Evolutionary conservation across 345 rosid genomes (phyloP).

Genomic region (Acer negundo): DNA sequence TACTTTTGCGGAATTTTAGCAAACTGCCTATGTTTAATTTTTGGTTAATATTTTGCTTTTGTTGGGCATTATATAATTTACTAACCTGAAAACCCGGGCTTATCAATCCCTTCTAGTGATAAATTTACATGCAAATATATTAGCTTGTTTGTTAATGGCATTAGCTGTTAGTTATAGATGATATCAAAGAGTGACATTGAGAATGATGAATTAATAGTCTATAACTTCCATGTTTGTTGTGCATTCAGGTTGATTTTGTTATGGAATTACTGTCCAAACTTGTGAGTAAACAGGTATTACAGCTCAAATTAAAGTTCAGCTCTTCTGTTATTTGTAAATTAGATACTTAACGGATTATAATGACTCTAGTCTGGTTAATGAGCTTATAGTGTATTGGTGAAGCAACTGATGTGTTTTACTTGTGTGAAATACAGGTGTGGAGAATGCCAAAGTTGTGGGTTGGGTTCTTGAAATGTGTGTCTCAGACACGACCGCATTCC

Average conservation of each 20-base stretch:
- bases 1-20: background rate
- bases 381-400: background rate
- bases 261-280: slow-evolving; percentile 96
- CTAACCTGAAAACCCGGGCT: background rate
- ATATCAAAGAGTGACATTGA: background rate
- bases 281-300: slow-evolving; percentile 79
- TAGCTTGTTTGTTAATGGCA: background rate
- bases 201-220: background rate
- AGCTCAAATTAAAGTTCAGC: slow-evolving; percentile 6
- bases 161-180: background rate
- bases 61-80: slow-evolving; percentile 7
- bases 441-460: slow-evolving; percentile 98
- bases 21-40: background rate
- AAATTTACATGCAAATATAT: background rate
- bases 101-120: background rate
- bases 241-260: slow-evolving; percentile 83
- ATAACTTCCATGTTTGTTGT: slow-evolving; percentile 8
- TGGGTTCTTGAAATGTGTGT: slow-evolving; percentile 91
- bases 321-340: slow-evolving; percentile 13
- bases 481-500: slow-evolving; percentile 96
- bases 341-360: slow-evolving; percentile 8
- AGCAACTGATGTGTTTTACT: background rate
- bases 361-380: background rate
- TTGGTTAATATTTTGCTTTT: background rate
- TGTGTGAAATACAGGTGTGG: slow-evolving; percentile 65